phyloP scores from a whole-genome alignment of 148 eudicot genomes.

The Limonium bicolor region DNA sequence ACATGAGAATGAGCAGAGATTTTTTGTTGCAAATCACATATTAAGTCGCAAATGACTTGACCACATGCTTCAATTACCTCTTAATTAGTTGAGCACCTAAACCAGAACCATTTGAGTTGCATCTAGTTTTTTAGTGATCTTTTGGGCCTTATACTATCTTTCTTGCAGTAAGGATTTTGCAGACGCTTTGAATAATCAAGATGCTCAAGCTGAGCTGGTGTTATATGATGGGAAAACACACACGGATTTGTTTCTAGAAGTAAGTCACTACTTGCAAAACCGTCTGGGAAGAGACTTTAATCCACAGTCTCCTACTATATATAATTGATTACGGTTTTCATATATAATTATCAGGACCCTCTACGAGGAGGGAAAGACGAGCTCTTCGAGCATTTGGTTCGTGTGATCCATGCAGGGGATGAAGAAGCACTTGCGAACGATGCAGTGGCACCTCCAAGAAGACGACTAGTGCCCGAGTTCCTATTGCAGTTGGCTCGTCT shows the following conservation, averaged over 20 bases:
- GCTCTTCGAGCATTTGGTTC: slow-evolving; percentile 52
- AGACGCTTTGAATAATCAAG: slow-evolving; percentile 43
- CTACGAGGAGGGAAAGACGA: slow-evolving; percentile 87
- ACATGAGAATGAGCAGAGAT: too few species aligned
- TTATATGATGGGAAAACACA: slow-evolving; percentile 80
- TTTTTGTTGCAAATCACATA: too few species aligned
- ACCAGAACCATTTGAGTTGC: too few species aligned
- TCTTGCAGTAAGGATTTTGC: slow-evolving; percentile 65
- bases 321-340: too few species aligned
- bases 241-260: slow-evolving; percentile 86
- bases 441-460: slow-evolving; percentile 60
- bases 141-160: too few species aligned
- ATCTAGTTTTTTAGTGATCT: too few species aligned
- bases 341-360: slow-evolving; percentile 57
- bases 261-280: too few species aligned
- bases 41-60: too few species aligned
- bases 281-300: too few species aligned
- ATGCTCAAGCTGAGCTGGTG: slow-evolving; percentile 56
- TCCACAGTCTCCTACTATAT: too few species aligned
- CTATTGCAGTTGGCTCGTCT: slow-evolving; percentile 47
- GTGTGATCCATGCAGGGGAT: slow-evolving; percentile 51
- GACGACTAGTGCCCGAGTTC: slow-evolving; percentile 69
- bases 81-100: too few species aligned
- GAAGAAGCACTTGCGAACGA: slow-evolving; percentile 69
- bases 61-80: too few species aligned